Percentiles rank a stretch among this genome's conserved stretches.
phyloP scores from a whole-genome alignment of 2,329 filamentous ascomycete genomes.

The Cercospora canescens region DNA sequence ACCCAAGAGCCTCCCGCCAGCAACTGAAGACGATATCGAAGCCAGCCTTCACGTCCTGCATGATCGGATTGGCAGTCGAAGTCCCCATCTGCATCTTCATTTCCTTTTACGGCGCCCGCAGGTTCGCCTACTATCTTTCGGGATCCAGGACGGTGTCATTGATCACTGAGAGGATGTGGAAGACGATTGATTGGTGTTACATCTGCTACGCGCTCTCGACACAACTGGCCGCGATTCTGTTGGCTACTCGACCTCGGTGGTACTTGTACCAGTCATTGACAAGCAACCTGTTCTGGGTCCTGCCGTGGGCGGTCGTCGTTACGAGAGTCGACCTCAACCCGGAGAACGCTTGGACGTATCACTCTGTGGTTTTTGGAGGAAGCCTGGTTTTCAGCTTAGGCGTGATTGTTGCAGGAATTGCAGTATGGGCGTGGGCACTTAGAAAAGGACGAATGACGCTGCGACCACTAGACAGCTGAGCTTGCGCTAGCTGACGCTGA shows the following conservation, averaged over 20 bases:
- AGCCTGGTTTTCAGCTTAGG: slow-evolving; percentile 68
- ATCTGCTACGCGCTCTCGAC: slow-evolving; percentile 67
- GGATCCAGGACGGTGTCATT: slow-evolving; percentile 57
- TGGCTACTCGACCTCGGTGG: slow-evolving; percentile 65
- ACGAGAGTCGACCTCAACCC: slow-evolving; percentile 50
- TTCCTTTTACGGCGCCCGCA: slow-evolving; percentile 56
- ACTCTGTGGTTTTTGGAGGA: slow-evolving; percentile 66
- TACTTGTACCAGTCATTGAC: slow-evolving; percentile 67
- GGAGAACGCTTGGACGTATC: slow-evolving; percentile 65
- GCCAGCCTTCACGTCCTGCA: slow-evolving; percentile 56
- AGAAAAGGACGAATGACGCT: slow-evolving; percentile 43
- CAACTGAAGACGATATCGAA: slow-evolving; percentile 42
- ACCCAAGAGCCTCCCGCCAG: slow-evolving; percentile 17
- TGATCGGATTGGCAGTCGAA: slow-evolving; percentile 59
- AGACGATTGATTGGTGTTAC: slow-evolving; percentile 60
- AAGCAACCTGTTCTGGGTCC: slow-evolving; percentile 67
- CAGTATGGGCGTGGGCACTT: slow-evolving; percentile 55
- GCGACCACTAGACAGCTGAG: background rate
- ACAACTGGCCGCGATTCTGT: slow-evolving; percentile 64
- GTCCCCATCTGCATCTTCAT: slow-evolving; percentile 64
- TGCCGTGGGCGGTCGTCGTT: slow-evolving; percentile 70
- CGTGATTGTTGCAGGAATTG: slow-evolving; percentile 52
- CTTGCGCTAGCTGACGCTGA: background rate
- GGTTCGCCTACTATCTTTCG: slow-evolving; percentile 65
- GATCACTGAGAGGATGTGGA: slow-evolving; percentile 68